Evolutionary conservation across 177 flowering plant genomes (phyloP), one percentile per base, ranked within the genome.

Genomic region (Telopea speciosissima): DNA sequence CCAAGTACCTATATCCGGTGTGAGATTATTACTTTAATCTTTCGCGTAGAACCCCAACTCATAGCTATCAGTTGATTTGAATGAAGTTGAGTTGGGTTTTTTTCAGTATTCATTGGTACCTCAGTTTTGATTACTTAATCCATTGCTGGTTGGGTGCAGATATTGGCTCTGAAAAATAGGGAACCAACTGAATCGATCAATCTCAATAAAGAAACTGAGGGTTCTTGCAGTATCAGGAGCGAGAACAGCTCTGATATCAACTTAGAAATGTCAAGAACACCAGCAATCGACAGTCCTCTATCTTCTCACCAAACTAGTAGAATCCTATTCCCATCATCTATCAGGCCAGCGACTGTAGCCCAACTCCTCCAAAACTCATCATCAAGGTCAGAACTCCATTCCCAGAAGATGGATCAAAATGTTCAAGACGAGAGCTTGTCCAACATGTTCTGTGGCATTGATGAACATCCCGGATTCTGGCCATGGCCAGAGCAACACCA

Each of bases 181-280:
- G 97, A 90, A 63, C 83, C 89, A 70, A 79, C 91, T 12, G 98
- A 90, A 64, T 83, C 84, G 33, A 91, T 93, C 74, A 93, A 91
- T 76, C 90, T 93, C 16, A 93, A 91, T 64, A 93, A 91, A 82
- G 96, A 93, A 74, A 90, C 97, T 0, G 93, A 90, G 66, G 97
- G 93, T 0, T 89, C 94, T 14, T 79, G 88, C 81, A 91, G 97
- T 77, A 83, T 78, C 62, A 80, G 85, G 71, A 83, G 86, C 61
- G 92, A 93, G 31, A 90, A 86, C 82, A 90, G 89, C 72, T 88
- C 88, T 16, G 89, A 89, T 16, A 76, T 89, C 65, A 91, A 90
- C 71, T 64, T 90, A 58, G 91, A 88, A 62, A 82, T 83, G 24
- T 87, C 91, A 74, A 87, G 86, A 77, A 79, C 87, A 65, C 77